Evolutionary conservation across 2,329 filamentous ascomycete genomes (phyloP), one percentile per base, ranked within the genome.

Genomic region (Ophiosphaerella herpotricha): DNA sequence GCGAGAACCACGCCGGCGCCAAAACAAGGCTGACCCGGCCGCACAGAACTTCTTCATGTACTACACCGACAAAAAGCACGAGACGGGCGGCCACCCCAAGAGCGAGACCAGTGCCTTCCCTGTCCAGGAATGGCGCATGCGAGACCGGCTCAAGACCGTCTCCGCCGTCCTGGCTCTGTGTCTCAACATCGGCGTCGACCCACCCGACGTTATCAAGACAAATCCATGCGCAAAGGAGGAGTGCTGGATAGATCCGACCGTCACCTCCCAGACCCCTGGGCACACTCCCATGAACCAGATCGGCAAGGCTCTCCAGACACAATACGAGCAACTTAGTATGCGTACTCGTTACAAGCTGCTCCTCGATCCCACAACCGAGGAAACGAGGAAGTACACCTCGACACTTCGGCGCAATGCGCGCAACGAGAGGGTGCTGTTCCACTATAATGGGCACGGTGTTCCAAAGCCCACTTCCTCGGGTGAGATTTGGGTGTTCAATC

Each of bases 401-500:
- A 95, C 91, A 0, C 78, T 97, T 26, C 85, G 94, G 29, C 84
- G 91, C 55, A 97, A 96, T 68, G 93, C 94, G 41, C 96, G 97
- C 73, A 92, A 97, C 50, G 94, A 99, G 77, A 83, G 94, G 42
- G 91, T 99, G 1, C 79, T 99, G n/a, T 90, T 99, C 64, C 94
- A 99, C 71, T 99, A 99, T 80, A 99, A 99, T 65, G 94, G 94
- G 13, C 94, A 99, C 72, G 94, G 94, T 39, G 94, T 99, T 9
- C 94, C 94, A 1, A 91, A 97, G 67, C 94, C 94, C 3, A 99
- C 94, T 0, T 86, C 89, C 3, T 97, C 93, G 4, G 94, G 94
- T 12, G 94, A 99, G 73, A 96, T 99, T 16, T 99, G 94, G 94
- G 95, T 97, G 5, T 99, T 99, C 74, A 99, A 99, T 75, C 93